These are phyloP conservation scores for Hortiboletus flavorubellus DNA, from an alignment of 768 basidiomycete genomes.

Conservation along the genomic window DNA sequence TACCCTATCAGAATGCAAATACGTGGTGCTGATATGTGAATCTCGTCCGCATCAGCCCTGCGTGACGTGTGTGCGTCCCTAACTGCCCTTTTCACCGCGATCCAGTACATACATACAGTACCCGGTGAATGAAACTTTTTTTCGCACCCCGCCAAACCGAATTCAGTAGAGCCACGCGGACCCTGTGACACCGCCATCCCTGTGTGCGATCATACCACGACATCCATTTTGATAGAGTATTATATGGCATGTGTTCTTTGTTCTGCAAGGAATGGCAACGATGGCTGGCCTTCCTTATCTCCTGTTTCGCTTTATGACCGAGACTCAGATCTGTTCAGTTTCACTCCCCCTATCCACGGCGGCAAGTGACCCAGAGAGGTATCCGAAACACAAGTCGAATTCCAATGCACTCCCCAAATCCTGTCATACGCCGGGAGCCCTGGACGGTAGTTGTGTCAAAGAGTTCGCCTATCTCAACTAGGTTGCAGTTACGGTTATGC, in stretches of 20 bases:
- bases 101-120: not conserved
- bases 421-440: conserved; percentile 22
- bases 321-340: conserved; percentile 2
- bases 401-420: conserved; percentile 9
- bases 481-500: conserved; percentile 4
- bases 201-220: conserved; percentile 1
- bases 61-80: conserved; percentile 13
- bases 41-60: conserved; percentile 25
- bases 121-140: conserved; percentile 15
- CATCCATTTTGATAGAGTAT: conserved; percentile 11
- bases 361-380: conserved; percentile 2
- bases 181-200: conserved; percentile 3
- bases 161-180: conserved; percentile 9
- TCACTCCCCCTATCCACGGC: not conserved
- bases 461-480: conserved; percentile 16
- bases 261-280: not conserved
- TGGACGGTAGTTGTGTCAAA: conserved; percentile 15
- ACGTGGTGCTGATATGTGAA: conserved; percentile 14
- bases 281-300: conserved; percentile 3
- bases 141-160: conserved; percentile 14
- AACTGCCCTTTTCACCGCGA: conserved; percentile 5
- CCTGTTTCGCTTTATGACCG: conserved; percentile 9
- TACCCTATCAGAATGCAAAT: conserved; percentile 30
- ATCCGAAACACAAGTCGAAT: conserved; percentile 12
- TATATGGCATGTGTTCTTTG: conserved; percentile 11